A percentile compares a stretch with the other conserved stretches of the same genome.
phyloP scores from a whole-genome alignment of 2,329 filamentous ascomycete species.

The Dactylellina leptospora region DNA sequence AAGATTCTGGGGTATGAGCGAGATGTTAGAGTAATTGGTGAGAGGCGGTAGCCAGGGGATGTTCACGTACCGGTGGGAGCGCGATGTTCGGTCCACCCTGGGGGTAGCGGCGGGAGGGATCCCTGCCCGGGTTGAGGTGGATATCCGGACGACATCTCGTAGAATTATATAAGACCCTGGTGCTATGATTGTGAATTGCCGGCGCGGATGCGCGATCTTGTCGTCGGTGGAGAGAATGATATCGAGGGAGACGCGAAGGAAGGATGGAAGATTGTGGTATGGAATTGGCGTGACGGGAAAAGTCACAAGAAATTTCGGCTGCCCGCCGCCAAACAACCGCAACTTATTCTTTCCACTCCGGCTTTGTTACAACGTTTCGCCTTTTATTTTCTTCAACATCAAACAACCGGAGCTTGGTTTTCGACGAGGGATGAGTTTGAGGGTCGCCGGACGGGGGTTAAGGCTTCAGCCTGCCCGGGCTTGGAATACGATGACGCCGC shows the following conservation, averaged over 20 bases:
- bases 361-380: too few species aligned
- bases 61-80: slow-evolving; percentile 73
- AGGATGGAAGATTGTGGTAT: slow-evolving; percentile 40
- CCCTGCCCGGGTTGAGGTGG: slow-evolving; percentile 58
- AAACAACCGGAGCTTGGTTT: background rate
- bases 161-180: too few species aligned
- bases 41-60: slow-evolving; percentile 10
- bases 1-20: slow-evolving; percentile 44
- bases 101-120: slow-evolving; percentile 73
- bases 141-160: slow-evolving; percentile 33
- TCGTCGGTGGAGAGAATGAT: slow-evolving; percentile 11
- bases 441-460: slow-evolving; percentile 22
- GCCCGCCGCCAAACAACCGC: slow-evolving; percentile 18
- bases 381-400: slow-evolving; percentile 5
- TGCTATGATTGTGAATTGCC: background rate
- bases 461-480: slow-evolving; percentile 24
- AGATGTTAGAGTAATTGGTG: slow-evolving; percentile 22
- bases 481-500: slow-evolving; percentile 15
- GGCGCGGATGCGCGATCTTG: slow-evolving; percentile 6
- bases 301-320: slow-evolving; percentile 39
- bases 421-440: slow-evolving; percentile 45
- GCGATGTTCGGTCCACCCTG: slow-evolving; percentile 92
- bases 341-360: background rate
- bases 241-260: slow-evolving; percentile 7
- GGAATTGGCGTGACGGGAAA: slow-evolving; percentile 46